phyloP scores from a whole-genome alignment of 2,329 filamentous ascomycete genomes.

The Aspergillus transmontanensis region DNA sequence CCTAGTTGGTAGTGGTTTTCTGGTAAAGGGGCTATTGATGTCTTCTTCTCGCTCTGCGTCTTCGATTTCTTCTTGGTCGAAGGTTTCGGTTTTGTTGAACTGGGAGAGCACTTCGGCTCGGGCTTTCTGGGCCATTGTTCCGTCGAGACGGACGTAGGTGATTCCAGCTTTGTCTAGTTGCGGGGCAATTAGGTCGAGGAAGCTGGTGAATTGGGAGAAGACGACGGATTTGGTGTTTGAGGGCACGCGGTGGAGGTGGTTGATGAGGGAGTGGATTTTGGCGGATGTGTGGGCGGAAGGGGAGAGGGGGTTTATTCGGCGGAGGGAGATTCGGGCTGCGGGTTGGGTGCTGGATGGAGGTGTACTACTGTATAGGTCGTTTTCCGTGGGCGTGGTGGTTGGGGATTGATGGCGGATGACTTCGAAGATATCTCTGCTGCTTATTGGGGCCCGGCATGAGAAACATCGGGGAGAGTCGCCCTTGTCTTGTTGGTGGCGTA shows the following conservation, averaged over 20 bases:
- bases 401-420: conserved; percentile 71
- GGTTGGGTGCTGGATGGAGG: conserved; percentile 38
- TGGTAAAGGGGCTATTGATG: conserved; percentile 2
- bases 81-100: conserved; percentile 59
- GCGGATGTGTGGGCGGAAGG: conserved; percentile 64
- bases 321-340: conserved; percentile 59
- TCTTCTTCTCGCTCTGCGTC: conserved; percentile 34
- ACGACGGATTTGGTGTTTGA: conserved; percentile 82
- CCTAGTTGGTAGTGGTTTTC: not conserved
- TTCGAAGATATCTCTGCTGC: conserved; percentile 83
- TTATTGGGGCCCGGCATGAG: conserved; percentile 83
- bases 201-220: conserved; percentile 97
- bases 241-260: conserved; percentile 71
- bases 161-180: conserved; percentile 74
- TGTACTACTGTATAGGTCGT: conserved; percentile 44
- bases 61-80: conserved; percentile 38
- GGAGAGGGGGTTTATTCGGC: conserved; percentile 66
- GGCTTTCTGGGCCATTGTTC: conserved; percentile 82
- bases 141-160: conserved; percentile 83
- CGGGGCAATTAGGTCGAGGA: conserved; percentile 86
- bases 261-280: conserved; percentile 81
- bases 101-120: conserved; percentile 75
- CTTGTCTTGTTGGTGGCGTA: conserved; percentile 80
- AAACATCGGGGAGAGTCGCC: conserved; percentile 80
- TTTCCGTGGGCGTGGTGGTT: conserved; percentile 47